Percentiles rank a stretch among this genome's conserved stretches.
These are phyloP conservation scores for Poterioochromonas sp. DNA, from an alignment of 352 stramenopile genomes.

Conservation along the genomic window DNA sequence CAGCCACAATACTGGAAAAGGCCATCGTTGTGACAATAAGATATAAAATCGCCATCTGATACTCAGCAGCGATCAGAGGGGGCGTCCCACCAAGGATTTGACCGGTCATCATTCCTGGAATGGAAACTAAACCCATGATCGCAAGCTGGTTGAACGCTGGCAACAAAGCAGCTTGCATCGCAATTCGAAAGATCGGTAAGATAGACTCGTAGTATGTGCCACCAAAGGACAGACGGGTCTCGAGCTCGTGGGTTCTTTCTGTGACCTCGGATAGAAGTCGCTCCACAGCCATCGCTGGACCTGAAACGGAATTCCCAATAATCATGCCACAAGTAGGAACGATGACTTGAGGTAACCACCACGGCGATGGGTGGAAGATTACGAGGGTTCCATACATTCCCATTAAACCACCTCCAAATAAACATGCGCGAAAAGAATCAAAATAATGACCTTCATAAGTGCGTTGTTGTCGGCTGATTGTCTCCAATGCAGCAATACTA, in stretches of 20 bases:
- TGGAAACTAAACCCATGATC: slow-evolving; percentile 11
- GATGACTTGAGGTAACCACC: background rate
- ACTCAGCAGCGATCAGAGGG: slow-evolving; percentile 3
- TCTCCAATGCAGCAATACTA: background rate
- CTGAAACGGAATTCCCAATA: background rate
- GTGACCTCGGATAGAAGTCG: background rate
- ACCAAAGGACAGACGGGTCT: background rate
- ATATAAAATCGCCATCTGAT: slow-evolving; percentile 15
- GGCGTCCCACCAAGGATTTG: background rate
- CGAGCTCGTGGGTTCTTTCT: background rate
- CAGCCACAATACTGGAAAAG: background rate
- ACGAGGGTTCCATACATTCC: background rate
- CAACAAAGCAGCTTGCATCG: background rate
- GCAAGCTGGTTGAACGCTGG: background rate
- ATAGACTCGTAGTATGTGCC: background rate
- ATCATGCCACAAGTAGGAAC: slow-evolving; percentile 15
- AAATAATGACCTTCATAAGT: slow-evolving; percentile 15
- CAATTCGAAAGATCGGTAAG: background rate
- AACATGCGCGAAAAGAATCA: background rate
- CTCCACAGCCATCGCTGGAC: background rate
- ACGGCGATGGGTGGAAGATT: slow-evolving; percentile 2
- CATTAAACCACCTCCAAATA: background rate
- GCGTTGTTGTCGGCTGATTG: background rate
- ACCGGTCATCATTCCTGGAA: slow-evolving; percentile 26
- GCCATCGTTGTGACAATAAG: background rate